These are phyloP conservation scores for Daldinia grandis DNA, from an alignment of 495 filamentous ascomycete species.

Conservation along the genomic window DNA sequence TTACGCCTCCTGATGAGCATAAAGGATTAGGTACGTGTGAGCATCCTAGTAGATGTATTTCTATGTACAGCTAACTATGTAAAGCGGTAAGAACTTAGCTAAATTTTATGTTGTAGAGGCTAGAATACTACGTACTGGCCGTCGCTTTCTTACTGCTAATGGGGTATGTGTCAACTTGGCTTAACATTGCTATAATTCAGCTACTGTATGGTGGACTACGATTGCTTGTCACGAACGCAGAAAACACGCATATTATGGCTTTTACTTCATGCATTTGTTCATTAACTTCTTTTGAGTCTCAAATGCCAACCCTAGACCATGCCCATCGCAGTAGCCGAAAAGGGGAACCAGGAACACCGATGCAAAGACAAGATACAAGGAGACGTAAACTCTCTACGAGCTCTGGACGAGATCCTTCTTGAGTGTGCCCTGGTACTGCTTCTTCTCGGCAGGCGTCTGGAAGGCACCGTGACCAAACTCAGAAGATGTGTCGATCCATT, in stretches of 20 bases:
- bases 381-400: conserved; percentile 64
- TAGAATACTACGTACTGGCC: neutral
- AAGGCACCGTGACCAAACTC: conserved; percentile 99
- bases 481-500: conserved; percentile 99
- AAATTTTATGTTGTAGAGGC: neutral
- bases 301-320: conserved; percentile 56
- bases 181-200: neutral
- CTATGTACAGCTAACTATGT: neutral
- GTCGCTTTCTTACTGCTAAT: neutral
- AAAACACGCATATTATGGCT: conserved; percentile 45
- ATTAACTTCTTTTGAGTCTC: conserved; percentile 49
- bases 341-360: conserved; percentile 61
- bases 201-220: neutral
- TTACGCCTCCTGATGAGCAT: neutral
- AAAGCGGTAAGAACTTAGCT: neutral
- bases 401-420: conserved; percentile 92
- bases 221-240: conserved; percentile 15
- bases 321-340: conserved; percentile 56
- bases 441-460: conserved; percentile 98
- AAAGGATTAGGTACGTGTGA: neutral
- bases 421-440: conserved; percentile 90
- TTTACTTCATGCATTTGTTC: conserved; percentile 55
- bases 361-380: conserved; percentile 65
- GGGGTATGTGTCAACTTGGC: neutral
- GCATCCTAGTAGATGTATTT: neutral